A percentile compares a stretch with the other conserved stretches of the same genome.
Conservation (phyloP, 179 eudicot species). For the Beta lomatogona region DNA sequence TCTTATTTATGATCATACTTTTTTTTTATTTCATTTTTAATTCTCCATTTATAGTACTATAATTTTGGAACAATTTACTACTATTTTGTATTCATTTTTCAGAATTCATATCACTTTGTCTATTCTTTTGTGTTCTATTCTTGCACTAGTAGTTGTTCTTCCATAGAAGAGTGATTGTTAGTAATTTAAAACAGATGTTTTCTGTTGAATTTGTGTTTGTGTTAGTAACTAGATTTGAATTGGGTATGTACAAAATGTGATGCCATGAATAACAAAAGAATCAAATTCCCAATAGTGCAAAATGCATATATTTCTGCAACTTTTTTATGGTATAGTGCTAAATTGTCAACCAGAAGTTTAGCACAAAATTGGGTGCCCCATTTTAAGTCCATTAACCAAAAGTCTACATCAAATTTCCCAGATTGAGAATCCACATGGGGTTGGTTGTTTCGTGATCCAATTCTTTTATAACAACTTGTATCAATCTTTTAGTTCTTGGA, state of each 20-base stretch:
- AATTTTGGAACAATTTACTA: conserved; percentile 29
- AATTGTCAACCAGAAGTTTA: conserved; percentile 1
- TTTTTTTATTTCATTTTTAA: conserved; percentile 24
- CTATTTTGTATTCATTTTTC: conserved; percentile 34
- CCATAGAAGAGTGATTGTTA: not conserved
- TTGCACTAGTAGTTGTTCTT: not conserved
- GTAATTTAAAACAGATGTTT: no score
- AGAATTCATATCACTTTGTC: conserved; percentile 26
- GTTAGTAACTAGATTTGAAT: not conserved
- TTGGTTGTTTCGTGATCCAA: conserved; percentile 28
- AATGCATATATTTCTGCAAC: not conserved
- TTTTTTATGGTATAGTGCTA: not conserved
- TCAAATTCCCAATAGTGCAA: not conserved
- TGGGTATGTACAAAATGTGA: not conserved
- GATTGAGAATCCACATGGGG: conserved; percentile 34
- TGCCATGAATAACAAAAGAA: not conserved
- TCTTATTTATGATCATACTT: conserved; percentile 30
- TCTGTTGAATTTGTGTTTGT: no score
- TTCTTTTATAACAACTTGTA: conserved; percentile 17
- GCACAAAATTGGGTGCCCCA: conserved; percentile 20
- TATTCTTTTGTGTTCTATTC: not conserved
- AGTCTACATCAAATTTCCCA: conserved; percentile 24
- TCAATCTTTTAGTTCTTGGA: conserved; percentile 1
- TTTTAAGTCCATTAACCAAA: not conserved
- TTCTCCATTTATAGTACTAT: conserved; percentile 29